Percentiles rank a stretch among this genome's conserved stretches.
Evolutionary conservation across 768 basidiomycete species (phyloP).

Genomic region (Phanerochaete carnosa): DNA sequence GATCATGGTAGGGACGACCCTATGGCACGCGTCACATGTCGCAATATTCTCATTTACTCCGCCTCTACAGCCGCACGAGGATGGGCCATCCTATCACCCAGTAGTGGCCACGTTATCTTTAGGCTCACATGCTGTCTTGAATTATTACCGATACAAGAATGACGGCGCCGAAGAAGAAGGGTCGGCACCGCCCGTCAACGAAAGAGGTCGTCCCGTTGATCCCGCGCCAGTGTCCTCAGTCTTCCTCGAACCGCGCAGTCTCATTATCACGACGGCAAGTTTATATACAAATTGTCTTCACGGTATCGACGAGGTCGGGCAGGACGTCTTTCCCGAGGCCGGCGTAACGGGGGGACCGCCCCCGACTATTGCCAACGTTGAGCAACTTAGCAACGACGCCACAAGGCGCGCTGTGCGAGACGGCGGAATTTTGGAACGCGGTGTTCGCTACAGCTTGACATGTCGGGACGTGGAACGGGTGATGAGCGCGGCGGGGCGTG

Average conservation of each 20-base stretch:
- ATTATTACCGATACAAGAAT: slow-evolving; percentile 68
- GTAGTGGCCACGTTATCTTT: slow-evolving; percentile 90
- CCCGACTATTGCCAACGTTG: slow-evolving; percentile 54
- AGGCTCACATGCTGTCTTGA: slow-evolving; percentile 77
- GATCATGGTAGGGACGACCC: slow-evolving; percentile 65
- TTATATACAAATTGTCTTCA: slow-evolving; percentile 77
- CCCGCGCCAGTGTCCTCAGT: slow-evolving; percentile 64
- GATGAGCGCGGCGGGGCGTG: slow-evolving; percentile 21
- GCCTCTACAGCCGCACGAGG: slow-evolving; percentile 76
- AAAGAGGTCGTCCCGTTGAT: slow-evolving; percentile 54
- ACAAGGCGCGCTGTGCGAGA: slow-evolving; percentile 35
- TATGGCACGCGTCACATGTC: background rate
- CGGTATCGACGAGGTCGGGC: slow-evolving; percentile 62
- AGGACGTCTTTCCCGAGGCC: slow-evolving; percentile 41
- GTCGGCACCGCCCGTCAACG: slow-evolving; percentile 9
- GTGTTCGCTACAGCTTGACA: slow-evolving; percentile 75
- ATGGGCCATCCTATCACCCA: slow-evolving; percentile 85
- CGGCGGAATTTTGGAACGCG: slow-evolving; percentile 55
- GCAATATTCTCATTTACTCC: background rate
- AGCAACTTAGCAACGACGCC: slow-evolving; percentile 41
- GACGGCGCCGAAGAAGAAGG: slow-evolving; percentile 16
- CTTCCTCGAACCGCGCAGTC: slow-evolving; percentile 81
- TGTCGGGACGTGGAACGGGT: slow-evolving; percentile 80
- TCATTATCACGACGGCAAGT: slow-evolving; percentile 67
- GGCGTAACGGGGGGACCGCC: slow-evolving; percentile 21